Base-by-base conservation (phyloP, 208 protist species). In the Acanthamoeba castellanii region DNA sequence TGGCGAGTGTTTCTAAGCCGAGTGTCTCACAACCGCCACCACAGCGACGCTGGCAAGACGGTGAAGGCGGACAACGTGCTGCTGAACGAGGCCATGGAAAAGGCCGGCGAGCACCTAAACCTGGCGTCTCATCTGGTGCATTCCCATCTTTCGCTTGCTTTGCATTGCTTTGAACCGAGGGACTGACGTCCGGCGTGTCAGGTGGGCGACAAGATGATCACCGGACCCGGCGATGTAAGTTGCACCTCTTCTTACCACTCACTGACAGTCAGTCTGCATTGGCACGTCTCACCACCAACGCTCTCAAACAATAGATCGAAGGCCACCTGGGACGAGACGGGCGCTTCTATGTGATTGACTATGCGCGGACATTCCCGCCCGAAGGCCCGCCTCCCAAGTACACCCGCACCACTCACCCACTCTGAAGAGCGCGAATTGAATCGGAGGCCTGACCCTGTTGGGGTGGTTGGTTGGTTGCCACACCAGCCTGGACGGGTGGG, bases 311-410 rank as follows among this genome's bases (percentile, higher is more conserved):
- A 85, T 7, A 93, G 64, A 93, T 93, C n/a, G 89, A 93, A 81
- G 89, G 89, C 34, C 89, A 93, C 57, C 37, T 93, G 37, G 89
- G 89, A 42, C 14, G 50, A 27, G 89, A 93, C 66, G 66, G 66
- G 13, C 32, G 68, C 9, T 61, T 74, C 68, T 93, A 93, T 32
- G 89, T 93, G 16, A 74, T 93, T 37, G 89, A 93, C 89, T 81
- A 52, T 20, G 89, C 66, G 11, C 59, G 89, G 2, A 64, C 52
- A 22, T 93, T 93, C n/a, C 89, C 89, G 13, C 89, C 89, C 25
- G 89, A 93, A 37, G 66, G 64, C 42, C 89, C 68, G 42, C 85
- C 85, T 0, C 45, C 78, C 34, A 34, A 85, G 78, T 85, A 57
- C 78, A 42, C 11, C 1, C 14, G 3, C 37, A 13, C 78, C 52